Evolutionary conservation across 2,329 filamentous ascomycete species (phyloP).

Genomic region (Teratosphaeria destructans): DNA sequence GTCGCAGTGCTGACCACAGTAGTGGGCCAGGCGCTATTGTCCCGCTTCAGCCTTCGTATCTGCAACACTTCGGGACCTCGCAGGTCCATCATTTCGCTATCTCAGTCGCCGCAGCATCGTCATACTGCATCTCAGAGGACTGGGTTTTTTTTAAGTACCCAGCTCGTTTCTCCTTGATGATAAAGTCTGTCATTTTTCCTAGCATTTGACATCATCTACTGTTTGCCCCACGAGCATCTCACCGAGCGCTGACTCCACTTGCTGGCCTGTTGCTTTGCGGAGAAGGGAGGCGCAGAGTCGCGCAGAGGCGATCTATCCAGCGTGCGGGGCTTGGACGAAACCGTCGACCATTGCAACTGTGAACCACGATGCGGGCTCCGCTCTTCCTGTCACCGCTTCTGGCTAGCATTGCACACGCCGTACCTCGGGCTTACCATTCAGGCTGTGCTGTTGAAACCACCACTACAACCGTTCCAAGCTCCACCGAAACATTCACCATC

Average conservation of each 20-base stretch:
- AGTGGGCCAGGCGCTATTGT: neutral
- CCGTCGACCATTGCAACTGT: neutral
- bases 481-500: slow-evolving; percentile 18
- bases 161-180: neutral
- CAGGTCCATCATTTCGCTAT: neutral
- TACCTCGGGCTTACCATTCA: slow-evolving; percentile 14
- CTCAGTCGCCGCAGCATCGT: neutral
- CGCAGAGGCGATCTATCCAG: neutral
- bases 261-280: neutral
- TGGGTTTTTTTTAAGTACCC: neutral
- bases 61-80: neutral
- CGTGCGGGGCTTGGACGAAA: neutral
- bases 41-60: neutral
- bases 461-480: slow-evolving; percentile 20
- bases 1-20: neutral
- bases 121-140: neutral
- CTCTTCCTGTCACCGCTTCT: slow-evolving; percentile 7
- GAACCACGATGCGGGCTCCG: neutral
- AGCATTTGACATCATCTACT: neutral
- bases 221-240: neutral
- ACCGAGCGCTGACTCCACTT: neutral
- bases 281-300: neutral
- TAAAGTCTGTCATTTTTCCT: neutral
- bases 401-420: slow-evolving; percentile 13
- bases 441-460: slow-evolving; percentile 18